Base-by-base conservation (phyloP, 225 moss, liverwort and hornwort genomes). In the Polytrichum formosum region DNA sequence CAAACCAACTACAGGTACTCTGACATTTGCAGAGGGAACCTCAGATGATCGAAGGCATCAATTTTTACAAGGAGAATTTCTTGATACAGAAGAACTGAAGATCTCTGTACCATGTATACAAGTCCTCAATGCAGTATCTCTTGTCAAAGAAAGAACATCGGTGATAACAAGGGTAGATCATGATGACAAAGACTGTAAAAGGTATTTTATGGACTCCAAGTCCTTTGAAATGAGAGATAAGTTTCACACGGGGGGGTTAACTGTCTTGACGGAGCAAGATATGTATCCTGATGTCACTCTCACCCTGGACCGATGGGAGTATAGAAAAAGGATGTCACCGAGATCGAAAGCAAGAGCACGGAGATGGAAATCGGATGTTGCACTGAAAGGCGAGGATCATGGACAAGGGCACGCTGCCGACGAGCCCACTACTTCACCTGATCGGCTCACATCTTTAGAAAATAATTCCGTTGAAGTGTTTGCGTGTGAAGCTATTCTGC, bases 311-410 rank as follows among this genome's bases (percentile, higher is more conserved):
- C 83, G 83, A 3, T 84, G 74, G 73, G 81, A 84, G 64, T 87
- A 81, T 70, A 76, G 79, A 25, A 83, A 74, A 75, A 81, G 81
- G 68, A 61, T 87, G 64, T 84, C 87, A 29, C 78, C 81, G 22
- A 76, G 87, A 74, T 83, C 87, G 18, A 87, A 84, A 70, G 87
- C 87, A 21, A 79, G 87, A 72, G 87, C 83, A 26, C 81, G 87
- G 67, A 83, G 83, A 53, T 87, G 87, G 87, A 83, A 74, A 74
- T 87, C 87, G 26, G 83, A 87, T 72, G 81, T 87, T 56, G 72
- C 78, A 5, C 71, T 76, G 7, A 87, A 79, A 28, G 83, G 87
- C 68, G 70, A 72, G 70, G 81, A 86, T 54, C 73, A 73, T 73
- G 80, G 37, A 64, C 80, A 78, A 75, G 70, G 76, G 53, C 74